phyloP scores from a whole-genome alignment of 257 asterid species.

The Lycium ferocissimum region DNA sequence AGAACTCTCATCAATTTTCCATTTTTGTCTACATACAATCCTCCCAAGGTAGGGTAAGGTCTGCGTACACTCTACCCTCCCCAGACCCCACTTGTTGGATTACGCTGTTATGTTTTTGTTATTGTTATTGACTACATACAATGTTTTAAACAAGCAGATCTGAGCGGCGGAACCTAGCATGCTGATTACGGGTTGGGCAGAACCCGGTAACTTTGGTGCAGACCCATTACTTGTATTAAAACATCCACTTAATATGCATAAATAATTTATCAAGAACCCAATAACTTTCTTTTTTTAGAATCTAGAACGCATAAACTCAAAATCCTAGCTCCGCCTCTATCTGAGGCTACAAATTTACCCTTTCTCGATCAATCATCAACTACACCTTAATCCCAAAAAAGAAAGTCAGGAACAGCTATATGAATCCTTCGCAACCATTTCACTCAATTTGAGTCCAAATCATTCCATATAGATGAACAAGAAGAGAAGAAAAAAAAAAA shows the following conservation, averaged over 20 bases:
- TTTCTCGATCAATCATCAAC: background rate
- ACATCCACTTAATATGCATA: too few species aligned
- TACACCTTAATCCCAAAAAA: background rate
- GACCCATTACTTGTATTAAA: too few species aligned
- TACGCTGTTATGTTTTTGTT: too few species aligned
- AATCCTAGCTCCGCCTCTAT: too few species aligned
- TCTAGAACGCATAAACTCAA: too few species aligned
- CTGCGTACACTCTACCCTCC: too few species aligned
- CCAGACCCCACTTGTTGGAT: too few species aligned
- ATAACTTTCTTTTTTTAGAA: too few species aligned
- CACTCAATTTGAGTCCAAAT: background rate
- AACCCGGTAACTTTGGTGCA: too few species aligned
- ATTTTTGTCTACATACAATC: background rate
- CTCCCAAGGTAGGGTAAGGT: too few species aligned
- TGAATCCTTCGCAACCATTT: background rate
- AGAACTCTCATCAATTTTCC: background rate
- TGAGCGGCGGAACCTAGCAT: background rate
- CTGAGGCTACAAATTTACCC: background rate
- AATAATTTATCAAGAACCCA: too few species aligned
- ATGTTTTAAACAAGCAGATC: background rate
- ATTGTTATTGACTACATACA: background rate
- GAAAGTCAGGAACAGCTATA: background rate
- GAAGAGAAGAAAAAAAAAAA: background rate
- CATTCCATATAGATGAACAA: background rate
- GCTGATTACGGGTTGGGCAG: too few species aligned